Conservation (phyloP, 2,329 filamentous ascomycete species). For the Botrytis tulipae region DNA sequence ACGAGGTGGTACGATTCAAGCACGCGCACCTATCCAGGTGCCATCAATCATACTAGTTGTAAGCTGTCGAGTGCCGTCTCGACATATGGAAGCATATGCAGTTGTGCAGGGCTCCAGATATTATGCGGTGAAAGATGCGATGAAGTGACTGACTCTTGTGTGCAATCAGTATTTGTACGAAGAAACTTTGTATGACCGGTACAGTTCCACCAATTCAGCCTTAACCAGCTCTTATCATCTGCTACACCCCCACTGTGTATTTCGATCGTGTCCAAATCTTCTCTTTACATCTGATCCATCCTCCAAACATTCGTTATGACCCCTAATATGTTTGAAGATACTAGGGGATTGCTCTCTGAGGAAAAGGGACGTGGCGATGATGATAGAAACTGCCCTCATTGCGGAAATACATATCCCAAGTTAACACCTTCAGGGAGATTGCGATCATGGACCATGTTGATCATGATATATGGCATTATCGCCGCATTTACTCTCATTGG, state of each 20-base stretch:
- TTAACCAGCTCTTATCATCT: conserved; percentile 8
- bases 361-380: neutral
- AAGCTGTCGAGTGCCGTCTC: neutral
- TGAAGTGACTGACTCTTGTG: neutral
- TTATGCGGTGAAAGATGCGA: neutral
- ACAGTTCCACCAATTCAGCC: neutral
- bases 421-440: neutral
- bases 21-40: neutral
- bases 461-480: neutral
- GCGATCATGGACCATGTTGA: neutral
- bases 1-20: neutral
- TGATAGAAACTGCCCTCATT: neutral
- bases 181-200: neutral
- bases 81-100: neutral
- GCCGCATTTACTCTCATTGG: conserved; percentile 2
- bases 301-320: neutral
- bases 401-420: neutral
- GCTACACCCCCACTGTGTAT: neutral
- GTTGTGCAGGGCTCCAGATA: neutral
- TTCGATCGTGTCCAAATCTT: neutral
- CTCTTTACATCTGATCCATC: neutral
- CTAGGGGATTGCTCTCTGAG: neutral
- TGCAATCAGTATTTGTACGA: neutral
- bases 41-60: neutral
- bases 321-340: neutral